Conservation (phyloP, 2,329 filamentous ascomycete genomes). For the Clonostachys rhizophaga region DNA sequence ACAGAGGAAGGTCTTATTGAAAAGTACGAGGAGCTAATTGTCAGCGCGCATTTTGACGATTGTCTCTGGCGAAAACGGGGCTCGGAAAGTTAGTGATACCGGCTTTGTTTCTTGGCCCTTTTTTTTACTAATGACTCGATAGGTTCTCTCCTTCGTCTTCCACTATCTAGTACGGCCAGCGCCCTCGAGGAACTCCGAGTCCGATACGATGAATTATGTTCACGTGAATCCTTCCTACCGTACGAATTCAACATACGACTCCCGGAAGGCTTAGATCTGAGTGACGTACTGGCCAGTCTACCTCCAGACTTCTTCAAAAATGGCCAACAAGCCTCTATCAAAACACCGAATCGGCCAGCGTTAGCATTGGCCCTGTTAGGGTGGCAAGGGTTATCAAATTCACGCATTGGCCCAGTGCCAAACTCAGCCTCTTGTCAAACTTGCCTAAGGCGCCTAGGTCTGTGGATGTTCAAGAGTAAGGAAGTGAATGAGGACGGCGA, state of each 20-base stretch:
- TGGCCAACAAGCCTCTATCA: conserved; percentile 3
- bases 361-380: conserved; percentile 68
- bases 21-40: conserved; percentile 69
- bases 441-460: conserved; percentile 80
- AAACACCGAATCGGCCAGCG: conserved; percentile 52
- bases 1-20: conserved; percentile 64
- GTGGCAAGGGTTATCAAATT: conserved; percentile 63
- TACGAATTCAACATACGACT: conserved; percentile 59
- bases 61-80: conserved; percentile 85
- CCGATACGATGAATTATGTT: conserved; percentile 61
- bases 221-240: conserved; percentile 50
- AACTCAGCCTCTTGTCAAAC: conserved; percentile 77
- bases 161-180: conserved; percentile 55
- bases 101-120: conserved; percentile 11
- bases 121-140: conserved; percentile 9
- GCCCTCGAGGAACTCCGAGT: conserved; percentile 54
- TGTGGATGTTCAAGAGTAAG: conserved; percentile 91
- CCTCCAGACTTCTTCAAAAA: conserved; percentile 50
- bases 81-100: conserved; percentile 62
- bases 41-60: conserved; percentile 70
- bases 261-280: conserved; percentile 45
- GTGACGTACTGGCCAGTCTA: conserved; percentile 43
- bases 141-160: conserved; percentile 58
- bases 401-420: conserved; percentile 53
- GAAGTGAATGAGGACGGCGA: conserved; percentile 50